Percentiles rank a stretch among this genome's conserved stretches.
Evolutionary conservation across 805 yeast species (phyloP).

Genomic region (Wickerhamomyces kurtzmanii): DNA sequence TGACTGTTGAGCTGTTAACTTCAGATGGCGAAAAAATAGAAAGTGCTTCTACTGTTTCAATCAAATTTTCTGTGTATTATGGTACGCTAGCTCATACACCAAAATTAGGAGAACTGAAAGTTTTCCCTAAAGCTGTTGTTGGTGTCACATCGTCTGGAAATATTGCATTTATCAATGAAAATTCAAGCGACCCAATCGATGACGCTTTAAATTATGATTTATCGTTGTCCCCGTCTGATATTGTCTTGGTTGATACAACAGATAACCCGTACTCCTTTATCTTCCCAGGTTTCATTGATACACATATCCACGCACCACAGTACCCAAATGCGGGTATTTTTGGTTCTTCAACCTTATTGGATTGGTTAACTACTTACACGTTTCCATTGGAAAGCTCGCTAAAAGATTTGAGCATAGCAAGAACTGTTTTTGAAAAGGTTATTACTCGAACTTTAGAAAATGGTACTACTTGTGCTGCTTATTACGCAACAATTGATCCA

Average conservation of each 20-base stretch:
- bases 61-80: slow-evolving; percentile 31
- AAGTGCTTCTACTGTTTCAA: too few species aligned
- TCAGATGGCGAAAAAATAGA: too few species aligned
- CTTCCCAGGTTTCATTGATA: slow-evolving; percentile 77
- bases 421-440: slow-evolving; percentile 52
- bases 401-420: slow-evolving; percentile 42
- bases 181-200: slow-evolving; percentile 10
- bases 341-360: slow-evolving; percentile 73
- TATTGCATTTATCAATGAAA: slow-evolving; percentile 19
- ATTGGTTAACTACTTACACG: slow-evolving; percentile 84
- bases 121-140: slow-evolving; percentile 42
- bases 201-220: slow-evolving; percentile 16
- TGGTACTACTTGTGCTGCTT: slow-evolving; percentile 91
- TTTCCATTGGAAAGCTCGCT: slow-evolving; percentile 80
- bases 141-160: slow-evolving; percentile 43
- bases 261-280: slow-evolving; percentile 41
- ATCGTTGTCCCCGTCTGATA: slow-evolving; percentile 6
- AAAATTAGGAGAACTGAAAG: slow-evolving; percentile 41
- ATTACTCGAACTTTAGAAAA: slow-evolving; percentile 58
- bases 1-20: too few species aligned
- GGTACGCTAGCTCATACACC: slow-evolving; percentile 78
- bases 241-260: slow-evolving; percentile 22
- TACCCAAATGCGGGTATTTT: slow-evolving; percentile 79
- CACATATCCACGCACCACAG: slow-evolving; percentile 82
- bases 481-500: slow-evolving; percentile 82